phyloP scores from a whole-genome alignment of 1,284 basidiomycete genomes.

The Microbotryomycetes sp. region DNA sequence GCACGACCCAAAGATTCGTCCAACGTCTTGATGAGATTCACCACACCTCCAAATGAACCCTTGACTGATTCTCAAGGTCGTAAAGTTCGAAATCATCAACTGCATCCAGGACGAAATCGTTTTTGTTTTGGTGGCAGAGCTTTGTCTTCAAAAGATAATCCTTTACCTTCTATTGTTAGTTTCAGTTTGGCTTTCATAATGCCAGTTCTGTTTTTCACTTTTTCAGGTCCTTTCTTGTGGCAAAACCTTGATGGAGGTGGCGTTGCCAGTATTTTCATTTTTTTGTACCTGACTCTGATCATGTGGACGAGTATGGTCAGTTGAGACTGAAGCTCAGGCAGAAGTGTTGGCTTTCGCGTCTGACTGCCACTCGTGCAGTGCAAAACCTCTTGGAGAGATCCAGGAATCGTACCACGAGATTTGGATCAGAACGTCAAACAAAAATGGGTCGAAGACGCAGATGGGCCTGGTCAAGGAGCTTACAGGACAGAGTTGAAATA shows the following conservation, averaged over 20 bases:
- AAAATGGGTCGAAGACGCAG: constrained; percentile 47
- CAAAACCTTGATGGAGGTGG: constrained; percentile 71
- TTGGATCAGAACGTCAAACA: constrained; percentile 68
- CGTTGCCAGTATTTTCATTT: constrained; percentile 64
- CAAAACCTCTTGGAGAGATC: constrained; percentile 64
- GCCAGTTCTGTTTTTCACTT: constrained; percentile 49
- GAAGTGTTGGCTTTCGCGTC: background rate
- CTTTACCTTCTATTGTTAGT: constrained; percentile 64
- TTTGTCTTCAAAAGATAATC: constrained; percentile 76
- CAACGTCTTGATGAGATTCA: background rate
- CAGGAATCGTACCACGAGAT: constrained; percentile 78
- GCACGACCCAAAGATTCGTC: background rate
- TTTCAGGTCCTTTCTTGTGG: constrained; percentile 72
- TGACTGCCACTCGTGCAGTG: background rate
- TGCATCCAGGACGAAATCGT: constrained; percentile 14
- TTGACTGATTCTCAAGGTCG: background rate
- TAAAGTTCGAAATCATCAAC: constrained; percentile 10
- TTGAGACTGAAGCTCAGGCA: constrained; percentile 27
- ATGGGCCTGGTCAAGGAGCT: constrained; percentile 14
- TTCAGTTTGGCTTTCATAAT: constrained; percentile 48
- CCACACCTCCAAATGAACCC: background rate
- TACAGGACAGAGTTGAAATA: constrained; percentile 62
- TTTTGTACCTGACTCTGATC: constrained; percentile 34
- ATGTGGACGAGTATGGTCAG: constrained; percentile 62
- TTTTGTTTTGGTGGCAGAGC: constrained; percentile 58